Evolutionary conservation across 2,329 filamentous ascomycete species (phyloP), one percentile per base, ranked within the genome.

Genomic region (Diaporthe eres): DNA sequence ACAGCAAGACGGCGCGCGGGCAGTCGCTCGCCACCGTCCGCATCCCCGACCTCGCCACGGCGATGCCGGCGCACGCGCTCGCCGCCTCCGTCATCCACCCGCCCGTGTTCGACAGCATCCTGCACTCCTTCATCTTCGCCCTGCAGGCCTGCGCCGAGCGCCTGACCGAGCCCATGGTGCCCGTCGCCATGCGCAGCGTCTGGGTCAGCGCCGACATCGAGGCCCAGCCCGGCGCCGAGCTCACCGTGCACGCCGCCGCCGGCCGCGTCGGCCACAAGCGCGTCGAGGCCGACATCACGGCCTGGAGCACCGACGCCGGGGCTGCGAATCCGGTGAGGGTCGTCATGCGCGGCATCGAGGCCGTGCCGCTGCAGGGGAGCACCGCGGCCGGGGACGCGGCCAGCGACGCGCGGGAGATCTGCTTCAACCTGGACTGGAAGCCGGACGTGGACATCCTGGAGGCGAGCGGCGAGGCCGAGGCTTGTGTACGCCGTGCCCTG

Each of bases 151-250:
- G 47, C 17, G 39, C 55, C 25, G 39, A 42, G 15, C 65, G 55
- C 51, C 44, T 75, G 53, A 71, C 73, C 19, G 73, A 75, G 58
- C 76, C 76, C 37, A 75, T 75, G 73, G 73, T 75, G 37, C 73
- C 73, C 31, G 73, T 75, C n/a, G 73, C 73, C 2, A 75, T 75
- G 47, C 73, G 73, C 31, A 75, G 65, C 53, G 73, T 75, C 12
- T 75, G 73, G 73, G 73, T 75, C 73, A 75, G 73, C 73, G 73
- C 73, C 44, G 73, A 63, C 12, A 71, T 71, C 65, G 73, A 75
- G 63, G 63, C 44, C 65, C 53, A 53, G 44, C 73, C 73, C 9
- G 65, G 55, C 57, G 44, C 55, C 1, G 73, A 75, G 73, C 65
- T 75, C 44, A 75, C 65, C 44, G 76, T 77, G 22, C 76, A 75